Evolutionary conservation across 2,329 filamentous ascomycete genomes (phyloP).

Genomic region (Colletotrichum truncatum): DNA sequence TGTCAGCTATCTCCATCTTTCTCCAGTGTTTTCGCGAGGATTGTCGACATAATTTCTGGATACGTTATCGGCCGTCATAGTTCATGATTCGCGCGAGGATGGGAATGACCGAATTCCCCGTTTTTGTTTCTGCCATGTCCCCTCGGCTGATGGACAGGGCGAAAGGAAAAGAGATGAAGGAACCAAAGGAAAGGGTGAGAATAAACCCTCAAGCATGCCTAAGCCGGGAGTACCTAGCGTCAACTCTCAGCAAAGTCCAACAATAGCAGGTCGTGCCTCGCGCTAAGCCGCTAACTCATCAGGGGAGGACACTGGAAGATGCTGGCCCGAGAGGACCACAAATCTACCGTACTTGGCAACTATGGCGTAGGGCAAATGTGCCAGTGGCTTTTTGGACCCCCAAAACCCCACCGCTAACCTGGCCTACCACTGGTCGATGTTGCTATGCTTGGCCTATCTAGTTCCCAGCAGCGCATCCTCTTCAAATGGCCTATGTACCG

Average conservation of each 20-base stretch:
- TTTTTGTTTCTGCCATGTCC: constrained; percentile 23
- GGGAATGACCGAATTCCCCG: constrained; percentile 23
- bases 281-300: constrained; percentile 18
- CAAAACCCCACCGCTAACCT: constrained; percentile 21
- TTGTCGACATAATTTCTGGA: constrained; percentile 3
- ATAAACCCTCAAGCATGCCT: neutral
- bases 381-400: constrained; percentile 10
- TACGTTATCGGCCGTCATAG: neutral
- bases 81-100: constrained; percentile 26
- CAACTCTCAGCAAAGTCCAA: neutral
- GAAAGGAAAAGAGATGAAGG: constrained; percentile 5
- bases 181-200: constrained; percentile 6
- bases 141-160: neutral
- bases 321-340: neutral
- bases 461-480: neutral
- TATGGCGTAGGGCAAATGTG: constrained; percentile 20
- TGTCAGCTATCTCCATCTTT: constrained; percentile 17
- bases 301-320: constrained; percentile 20
- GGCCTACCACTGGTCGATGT: constrained; percentile 5
- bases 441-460: constrained; percentile 10
- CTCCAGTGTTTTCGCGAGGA: constrained; percentile 25
- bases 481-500: constrained; percentile 3
- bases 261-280: constrained; percentile 16
- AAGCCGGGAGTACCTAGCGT: constrained; percentile 23
- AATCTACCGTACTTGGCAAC: constrained; percentile 11